Evolutionary conservation across 441 rosid species (phyloP).

Genomic region (Gossypium trilobum): DNA sequence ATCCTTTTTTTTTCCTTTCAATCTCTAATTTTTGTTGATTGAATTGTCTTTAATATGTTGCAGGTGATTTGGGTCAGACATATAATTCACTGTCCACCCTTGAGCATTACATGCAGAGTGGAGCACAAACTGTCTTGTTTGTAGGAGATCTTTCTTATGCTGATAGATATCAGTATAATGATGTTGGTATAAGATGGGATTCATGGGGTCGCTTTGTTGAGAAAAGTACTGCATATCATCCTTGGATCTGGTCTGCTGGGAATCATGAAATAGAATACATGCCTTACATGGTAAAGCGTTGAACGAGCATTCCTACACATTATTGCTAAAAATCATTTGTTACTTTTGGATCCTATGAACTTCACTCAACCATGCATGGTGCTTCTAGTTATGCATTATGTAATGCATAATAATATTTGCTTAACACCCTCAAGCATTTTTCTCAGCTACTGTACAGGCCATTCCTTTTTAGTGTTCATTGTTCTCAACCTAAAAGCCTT

Average conservation of each 20-base stretch:
- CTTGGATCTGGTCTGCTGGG: slow-evolving; percentile 71
- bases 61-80: slow-evolving; percentile 76
- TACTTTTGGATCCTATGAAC: not conserved
- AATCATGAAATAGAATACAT: slow-evolving; percentile 65
- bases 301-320: not conserved
- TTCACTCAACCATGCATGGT: not conserved
- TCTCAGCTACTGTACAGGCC: not conserved
- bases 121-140: slow-evolving; percentile 56
- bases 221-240: slow-evolving; percentile 61
- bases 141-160: slow-evolving; percentile 71
- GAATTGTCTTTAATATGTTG: slow-evolving; percentile 12
- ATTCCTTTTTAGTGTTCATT: not conserved
- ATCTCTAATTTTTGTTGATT: not conserved
- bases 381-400: not conserved
- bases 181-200: slow-evolving; percentile 68
- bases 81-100: slow-evolving; percentile 67
- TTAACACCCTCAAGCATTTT: not conserved
- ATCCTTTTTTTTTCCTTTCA: not conserved
- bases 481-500: not conserved
- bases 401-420: not conserved
- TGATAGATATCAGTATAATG: slow-evolving; percentile 53
- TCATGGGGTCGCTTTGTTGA: slow-evolving; percentile 68
- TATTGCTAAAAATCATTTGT: not conserved
- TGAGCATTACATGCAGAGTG: slow-evolving; percentile 57
- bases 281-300: slow-evolving; percentile 51